Evolutionary conservation across 371 early-diverging fungal genomes (phyloP).

Genomic region (Vairimorpha apis): DNA sequence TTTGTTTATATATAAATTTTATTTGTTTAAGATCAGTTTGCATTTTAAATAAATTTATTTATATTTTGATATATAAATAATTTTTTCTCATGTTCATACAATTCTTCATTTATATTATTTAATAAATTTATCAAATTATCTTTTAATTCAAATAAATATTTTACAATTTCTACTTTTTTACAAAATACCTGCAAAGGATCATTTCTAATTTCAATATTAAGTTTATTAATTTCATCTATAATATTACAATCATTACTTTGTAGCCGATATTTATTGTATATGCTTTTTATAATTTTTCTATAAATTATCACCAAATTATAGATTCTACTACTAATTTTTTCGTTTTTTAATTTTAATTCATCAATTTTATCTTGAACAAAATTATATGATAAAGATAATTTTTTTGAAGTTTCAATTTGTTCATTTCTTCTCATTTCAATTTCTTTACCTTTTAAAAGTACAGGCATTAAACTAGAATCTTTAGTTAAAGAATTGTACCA

Average conservation of each 20-base stretch:
- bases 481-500: constrained; percentile 38
- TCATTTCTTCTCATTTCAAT: constrained; percentile 37
- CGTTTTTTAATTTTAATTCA: constrained; percentile 19
- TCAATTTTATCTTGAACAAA: constrained; percentile 34
- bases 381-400: constrained; percentile 31
- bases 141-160: constrained; percentile 16
- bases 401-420: constrained; percentile 40
- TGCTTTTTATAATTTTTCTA: constrained; percentile 29
- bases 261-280: constrained; percentile 26
- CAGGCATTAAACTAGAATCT: constrained; percentile 47
- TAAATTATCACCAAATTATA: constrained; percentile 12
- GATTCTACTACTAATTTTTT: constrained; percentile 23
- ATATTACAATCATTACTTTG: constrained; percentile 19
- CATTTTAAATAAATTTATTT: constrained; percentile 7
- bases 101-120: constrained; percentile 9
- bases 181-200: constrained; percentile 6
- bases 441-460: constrained; percentile 41
- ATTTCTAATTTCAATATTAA: constrained; percentile 5
- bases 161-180: constrained; percentile 26
- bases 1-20: background rate
- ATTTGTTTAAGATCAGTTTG: background rate
- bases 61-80: constrained; percentile 24
- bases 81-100: constrained; percentile 33
- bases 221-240: constrained; percentile 23
- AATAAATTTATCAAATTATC: constrained; percentile 14